phyloP scores from a whole-genome alignment of 306 rosid genomes.

The Lathyrus oleraceus region DNA sequence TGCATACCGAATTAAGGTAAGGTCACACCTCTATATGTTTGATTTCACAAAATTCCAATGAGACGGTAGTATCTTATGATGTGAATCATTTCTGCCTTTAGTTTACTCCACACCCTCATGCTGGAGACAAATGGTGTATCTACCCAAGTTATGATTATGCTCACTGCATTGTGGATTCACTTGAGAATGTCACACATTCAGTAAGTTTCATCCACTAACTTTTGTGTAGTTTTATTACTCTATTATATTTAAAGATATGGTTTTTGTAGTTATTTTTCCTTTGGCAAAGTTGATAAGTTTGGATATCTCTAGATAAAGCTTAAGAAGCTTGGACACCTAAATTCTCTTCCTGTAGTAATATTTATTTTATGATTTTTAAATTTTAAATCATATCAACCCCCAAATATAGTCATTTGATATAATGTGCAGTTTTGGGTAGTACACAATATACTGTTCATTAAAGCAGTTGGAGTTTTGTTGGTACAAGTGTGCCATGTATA shows the following conservation, averaged over 20 bases:
- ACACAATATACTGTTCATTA: background rate
- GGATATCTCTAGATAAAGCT: constrained; percentile 1
- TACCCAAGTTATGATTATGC: constrained; percentile 98
- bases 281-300: constrained; percentile 7
- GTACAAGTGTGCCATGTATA: background rate
- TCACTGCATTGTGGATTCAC: constrained; percentile 98
- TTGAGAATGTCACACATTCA: constrained; percentile 94
- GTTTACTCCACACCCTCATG: constrained; percentile 97
- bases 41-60: constrained; percentile 22
- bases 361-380: background rate
- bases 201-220: constrained; percentile 50
- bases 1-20: constrained; percentile 94
- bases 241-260: background rate
- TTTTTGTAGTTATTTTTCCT: background rate
- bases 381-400: background rate
- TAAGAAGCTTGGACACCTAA: constrained; percentile 9
- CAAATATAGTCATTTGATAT: background rate
- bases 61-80: constrained; percentile 21
- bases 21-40: constrained; percentile 18
- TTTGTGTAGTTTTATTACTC: background rate
- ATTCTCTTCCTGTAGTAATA: background rate
- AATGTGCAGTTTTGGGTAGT: background rate
- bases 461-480: constrained; percentile 16
- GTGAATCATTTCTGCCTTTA: constrained; percentile 42
- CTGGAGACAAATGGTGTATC: constrained; percentile 99